Evolutionary conservation across 1,139 yeast species (phyloP).

Genomic region (Meyerozyma elateridarum): DNA sequence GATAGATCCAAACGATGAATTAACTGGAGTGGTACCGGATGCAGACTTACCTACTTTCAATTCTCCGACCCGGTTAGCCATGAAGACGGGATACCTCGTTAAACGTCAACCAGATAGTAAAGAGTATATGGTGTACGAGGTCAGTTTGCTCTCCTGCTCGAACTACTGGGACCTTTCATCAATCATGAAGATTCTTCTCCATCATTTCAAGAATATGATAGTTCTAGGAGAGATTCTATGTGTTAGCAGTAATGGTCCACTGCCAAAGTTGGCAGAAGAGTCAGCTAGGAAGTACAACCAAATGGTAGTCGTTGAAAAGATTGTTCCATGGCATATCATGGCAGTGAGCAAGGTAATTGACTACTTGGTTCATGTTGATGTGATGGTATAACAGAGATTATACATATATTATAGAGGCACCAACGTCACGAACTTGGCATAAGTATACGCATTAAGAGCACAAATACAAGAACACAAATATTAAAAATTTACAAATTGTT

Average conservation of each 20-base stretch:
- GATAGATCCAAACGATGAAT: constrained; percentile 49
- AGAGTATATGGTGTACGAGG: constrained; percentile 45
- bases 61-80: constrained; percentile 66
- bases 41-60: constrained; percentile 61
- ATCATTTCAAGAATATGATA: constrained; percentile 65
- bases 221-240: constrained; percentile 44
- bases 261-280: constrained; percentile 8
- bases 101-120: constrained; percentile 24
- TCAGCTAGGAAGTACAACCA: constrained; percentile 11
- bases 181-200: constrained; percentile 55
- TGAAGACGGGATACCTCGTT: constrained; percentile 66
- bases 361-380: constrained; percentile 39
- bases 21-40: constrained; percentile 60
- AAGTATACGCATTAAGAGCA: no score
- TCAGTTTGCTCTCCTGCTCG: constrained; percentile 67
- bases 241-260: constrained; percentile 21
- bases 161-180: constrained; percentile 51
- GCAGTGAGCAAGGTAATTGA: constrained; percentile 68
- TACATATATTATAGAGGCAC: no score
- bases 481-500: no score
- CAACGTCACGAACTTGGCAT: no score
- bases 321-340: constrained; percentile 79
- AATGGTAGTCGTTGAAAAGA: constrained; percentile 14
- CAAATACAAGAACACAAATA: no score
- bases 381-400: no score